Conservation (phyloP, 768 basidiomycete species). For the Tricholoma sp. region DNA sequence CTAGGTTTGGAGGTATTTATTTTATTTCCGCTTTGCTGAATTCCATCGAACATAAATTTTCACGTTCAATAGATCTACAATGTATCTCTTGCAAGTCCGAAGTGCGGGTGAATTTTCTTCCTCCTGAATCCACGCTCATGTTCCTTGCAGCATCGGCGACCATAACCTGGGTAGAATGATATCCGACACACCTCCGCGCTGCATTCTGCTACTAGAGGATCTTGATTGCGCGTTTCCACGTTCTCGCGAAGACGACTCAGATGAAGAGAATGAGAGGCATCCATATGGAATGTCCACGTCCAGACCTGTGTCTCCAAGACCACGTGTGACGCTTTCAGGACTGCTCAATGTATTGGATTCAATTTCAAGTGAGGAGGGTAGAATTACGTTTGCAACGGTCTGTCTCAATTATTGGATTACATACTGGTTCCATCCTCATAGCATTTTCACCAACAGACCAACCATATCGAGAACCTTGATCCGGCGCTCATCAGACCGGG, state of each 20-base stretch:
- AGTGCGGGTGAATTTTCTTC: not conserved
- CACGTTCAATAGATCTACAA: not conserved
- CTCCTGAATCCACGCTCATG: not conserved
- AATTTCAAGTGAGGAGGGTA: conserved; percentile 56
- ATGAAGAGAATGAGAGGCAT: conserved; percentile 15
- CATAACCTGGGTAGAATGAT: conserved; percentile 39
- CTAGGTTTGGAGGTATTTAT: conserved; percentile 79
- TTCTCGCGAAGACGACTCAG: conserved; percentile 31
- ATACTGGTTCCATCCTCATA: not conserved
- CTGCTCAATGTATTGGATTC: conserved; percentile 57
- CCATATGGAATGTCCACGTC: not conserved
- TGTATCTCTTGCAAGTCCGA: not conserved
- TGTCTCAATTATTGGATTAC: conserved; percentile 9
- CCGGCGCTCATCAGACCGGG: conserved; percentile 53
- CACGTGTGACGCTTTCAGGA: conserved; percentile 46
- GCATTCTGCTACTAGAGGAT: conserved; percentile 55
- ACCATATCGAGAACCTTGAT: conserved; percentile 50
- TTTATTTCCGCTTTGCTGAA: conserved; percentile 28
- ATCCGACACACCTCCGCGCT: conserved; percentile 42
- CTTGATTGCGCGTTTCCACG: conserved; percentile 56
- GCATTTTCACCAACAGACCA: conserved; percentile 32
- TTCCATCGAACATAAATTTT: conserved; percentile 34
- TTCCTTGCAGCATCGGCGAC: conserved; percentile 44
- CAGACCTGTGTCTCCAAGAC: conserved; percentile 11
- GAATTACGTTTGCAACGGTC: conserved; percentile 58